Evolutionary conservation across 2,329 filamentous ascomycete species (phyloP), one percentile per base, ranked within the genome.

Genomic region (Phialocephala sp.): DNA sequence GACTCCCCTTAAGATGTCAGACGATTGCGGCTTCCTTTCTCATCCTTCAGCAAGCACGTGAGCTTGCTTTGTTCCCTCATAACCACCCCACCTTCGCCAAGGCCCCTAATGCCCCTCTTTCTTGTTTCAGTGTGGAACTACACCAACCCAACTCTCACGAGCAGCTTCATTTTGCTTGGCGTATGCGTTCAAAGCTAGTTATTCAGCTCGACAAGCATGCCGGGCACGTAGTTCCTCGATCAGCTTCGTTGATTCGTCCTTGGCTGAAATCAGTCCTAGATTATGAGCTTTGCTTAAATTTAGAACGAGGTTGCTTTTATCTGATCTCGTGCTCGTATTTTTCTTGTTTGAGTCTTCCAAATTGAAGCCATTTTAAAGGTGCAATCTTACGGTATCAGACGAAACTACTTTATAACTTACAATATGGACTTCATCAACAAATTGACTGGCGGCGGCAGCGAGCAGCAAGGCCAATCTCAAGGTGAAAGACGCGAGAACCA

Each of bases 371-470:
- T 47, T 47, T 47, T 9, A 18, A 47, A 22, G n/a, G 14, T n/a
- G 2, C 6, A 32, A 2, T 14, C n/a, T 36, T 8, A 9, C 9
- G 27, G 27, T 58, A 12, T 15, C 32, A 32, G 15, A 8, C 27
- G 56, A 39, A 50, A 12, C 32, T 45, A 32, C 27, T 32, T 32
- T n/a, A 27, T 47, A 60, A 36, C 60, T 27, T 27, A 18, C 64
- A 79, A 37, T 68, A 87, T 87, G 85, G 84, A 87, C 72, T 84
- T 83, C 73, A 72, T 87, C 75, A 87, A 85, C 73, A 85, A 83
- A 65, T 64, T 85, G 64, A 74, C 81, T 61, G 78, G 81, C 62
- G 76, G 79, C 35, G 36, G 55, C 36, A 64, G 68, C 37, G 27
- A 64, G 43, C 45, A 65, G n/a, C 67, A 69, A 45, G 66, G 65